Evolutionary conservation across 1,139 yeast genomes (phyloP), one percentile per base, ranked within the genome.

Genomic region (Yamadazyma atlantica): DNA sequence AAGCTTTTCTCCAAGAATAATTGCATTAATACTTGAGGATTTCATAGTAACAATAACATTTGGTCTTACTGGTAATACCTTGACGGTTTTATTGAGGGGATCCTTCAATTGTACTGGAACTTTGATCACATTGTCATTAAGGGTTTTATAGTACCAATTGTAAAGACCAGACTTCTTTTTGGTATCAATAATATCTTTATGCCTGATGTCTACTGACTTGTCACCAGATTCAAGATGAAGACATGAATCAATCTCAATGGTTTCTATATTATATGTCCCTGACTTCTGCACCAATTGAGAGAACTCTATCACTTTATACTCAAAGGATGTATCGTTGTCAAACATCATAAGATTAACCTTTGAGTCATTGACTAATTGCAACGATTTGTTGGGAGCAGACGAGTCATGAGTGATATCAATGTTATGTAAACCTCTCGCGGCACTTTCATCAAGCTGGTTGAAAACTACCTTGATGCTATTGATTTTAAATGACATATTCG

Each of bases 1-100:
- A 1, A 62, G 35, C 36, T 54, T 60, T 39, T 66, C 73, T 4
- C 70, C 71, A 1, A 66, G 35, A 4, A 62, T 42, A 3, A 64
- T 46, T 1, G 41, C 35, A 7, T 36, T 35, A 6, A 43, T 17
- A 3, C 23, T 16, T 2, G 45, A 43, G 9, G 38, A 19, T 12
- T 27, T 31, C 33, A 46, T 25, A 4, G 37, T 32, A 2, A 58
- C 42, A 1, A 31, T 13, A 0, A 60, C 45, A 23, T 53, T 45
- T 5, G 66, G 66, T 31, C 45, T 51, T 1, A 57, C 46, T 1
- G 64, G 65, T 13, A 41, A 28, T 4, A 59, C 52, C 18, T 37
- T 45, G 1, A 59, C 41, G 9, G 30, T 32, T 2, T 32, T 35
- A 10, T 31, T 29, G n/a, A 43, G 35, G 3, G 41, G 23, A 1